These are phyloP conservation scores for Alternaria tenuissima DNA, from an alignment of 2,329 filamentous ascomycete genomes.

Conservation along the genomic window DNA sequence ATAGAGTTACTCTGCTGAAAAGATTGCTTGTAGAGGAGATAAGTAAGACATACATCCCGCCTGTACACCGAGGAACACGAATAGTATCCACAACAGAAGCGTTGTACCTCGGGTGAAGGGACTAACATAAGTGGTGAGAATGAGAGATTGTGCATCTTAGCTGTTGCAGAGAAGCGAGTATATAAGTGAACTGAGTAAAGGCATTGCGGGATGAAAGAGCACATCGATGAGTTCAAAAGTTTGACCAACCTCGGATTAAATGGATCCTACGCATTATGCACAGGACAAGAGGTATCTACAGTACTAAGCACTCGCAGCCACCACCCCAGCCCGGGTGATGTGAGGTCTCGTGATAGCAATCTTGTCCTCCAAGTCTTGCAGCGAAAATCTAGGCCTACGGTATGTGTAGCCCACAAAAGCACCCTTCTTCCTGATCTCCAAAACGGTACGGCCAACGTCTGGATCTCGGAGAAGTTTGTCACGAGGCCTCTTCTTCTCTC, in stretches of 20 bases:
- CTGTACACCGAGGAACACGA: background rate
- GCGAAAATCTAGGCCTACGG: constrained; percentile 59
- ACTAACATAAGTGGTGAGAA: background rate
- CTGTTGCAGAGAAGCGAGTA: background rate
- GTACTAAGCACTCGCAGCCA: constrained; percentile 14
- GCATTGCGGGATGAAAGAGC: background rate
- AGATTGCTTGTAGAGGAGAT: background rate
- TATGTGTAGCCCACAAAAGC: constrained; percentile 94
- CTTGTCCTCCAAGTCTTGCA: constrained; percentile 40
- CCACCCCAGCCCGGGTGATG: constrained; percentile 4
- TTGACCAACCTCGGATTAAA: background rate
- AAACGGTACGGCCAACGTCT: constrained; percentile 69
- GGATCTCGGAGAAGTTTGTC: constrained; percentile 84
- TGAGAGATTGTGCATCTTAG: background rate
- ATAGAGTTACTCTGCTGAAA: background rate
- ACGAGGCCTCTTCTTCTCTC: constrained; percentile 80
- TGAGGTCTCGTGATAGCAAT: constrained; percentile 11
- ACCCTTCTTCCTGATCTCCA: constrained; percentile 80
- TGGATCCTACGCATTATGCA: background rate
- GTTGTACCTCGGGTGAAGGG: background rate
- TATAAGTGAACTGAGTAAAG: background rate
- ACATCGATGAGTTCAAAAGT: background rate
- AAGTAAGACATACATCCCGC: background rate
- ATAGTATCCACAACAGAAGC: background rate
- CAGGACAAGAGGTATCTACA: background rate